These are phyloP conservation scores for Penicillium expansum DNA, from an alignment of 2,329 filamentous ascomycete species.

Conservation along the genomic window DNA sequence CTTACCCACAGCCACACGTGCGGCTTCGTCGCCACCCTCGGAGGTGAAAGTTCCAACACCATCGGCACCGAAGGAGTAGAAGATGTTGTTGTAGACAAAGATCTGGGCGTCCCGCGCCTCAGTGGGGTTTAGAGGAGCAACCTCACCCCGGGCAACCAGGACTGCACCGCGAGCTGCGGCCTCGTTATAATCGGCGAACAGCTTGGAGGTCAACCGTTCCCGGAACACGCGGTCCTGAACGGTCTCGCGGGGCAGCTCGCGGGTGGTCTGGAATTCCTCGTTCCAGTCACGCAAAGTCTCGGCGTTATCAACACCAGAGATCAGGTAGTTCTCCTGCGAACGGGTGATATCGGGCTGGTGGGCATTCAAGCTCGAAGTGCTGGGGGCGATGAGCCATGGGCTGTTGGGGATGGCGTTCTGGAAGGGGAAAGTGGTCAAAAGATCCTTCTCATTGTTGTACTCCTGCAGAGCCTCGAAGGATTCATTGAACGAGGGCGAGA, in stretches of 20 bases:
- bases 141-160: conserved; percentile 86
- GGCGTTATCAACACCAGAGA: conserved; percentile 86
- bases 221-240: conserved; percentile 96
- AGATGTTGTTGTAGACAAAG: conserved; percentile 99
- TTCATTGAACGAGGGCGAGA: conserved; percentile 79
- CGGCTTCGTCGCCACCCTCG: conserved; percentile 94
- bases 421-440: conserved; percentile 89
- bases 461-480: conserved; percentile 78
- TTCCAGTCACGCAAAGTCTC: conserved; percentile 98
- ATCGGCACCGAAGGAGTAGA: conserved; percentile 97
- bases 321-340: conserved; percentile 87
- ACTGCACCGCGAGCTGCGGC: conserved; percentile 89
- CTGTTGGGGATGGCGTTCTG: conserved; percentile 90
- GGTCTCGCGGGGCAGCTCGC: conserved; percentile 87
- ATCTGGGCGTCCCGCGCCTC: conserved; percentile 92
- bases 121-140: conserved; percentile 90
- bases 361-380: conserved; percentile 58
- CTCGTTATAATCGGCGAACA: conserved; percentile 97
- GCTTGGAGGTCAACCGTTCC: conserved; percentile 87
- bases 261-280: conserved; percentile 95
- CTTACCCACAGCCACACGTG: conserved; percentile 92
- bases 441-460: conserved; percentile 79
- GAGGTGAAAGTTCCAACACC: conserved; percentile 95
- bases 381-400: conserved; percentile 81
- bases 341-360: conserved; percentile 83